phyloP scores from a whole-genome alignment of 345 rosid species.

The Orychophragmus violaceus region DNA sequence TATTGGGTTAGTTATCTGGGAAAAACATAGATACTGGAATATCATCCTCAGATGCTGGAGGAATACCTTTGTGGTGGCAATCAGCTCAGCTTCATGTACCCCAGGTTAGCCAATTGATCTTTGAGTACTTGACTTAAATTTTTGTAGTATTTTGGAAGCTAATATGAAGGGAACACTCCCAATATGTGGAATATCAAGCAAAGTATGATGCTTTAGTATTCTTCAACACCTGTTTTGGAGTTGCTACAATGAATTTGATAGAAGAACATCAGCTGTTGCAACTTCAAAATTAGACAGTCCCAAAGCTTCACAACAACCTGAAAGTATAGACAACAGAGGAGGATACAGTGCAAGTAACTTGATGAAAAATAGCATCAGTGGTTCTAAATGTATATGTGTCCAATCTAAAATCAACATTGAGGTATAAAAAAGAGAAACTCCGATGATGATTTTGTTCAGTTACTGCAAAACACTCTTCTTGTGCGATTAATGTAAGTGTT shows the following conservation, averaged over 20 bases:
- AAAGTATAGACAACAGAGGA: slow-evolving; percentile 34
- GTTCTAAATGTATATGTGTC: slow-evolving; percentile 71
- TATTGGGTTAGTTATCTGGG: slow-evolving; percentile 5
- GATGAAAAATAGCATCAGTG: slow-evolving; percentile 92
- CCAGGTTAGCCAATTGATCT: slow-evolving; percentile 45
- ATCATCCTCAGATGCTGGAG: slow-evolving; percentile 95
- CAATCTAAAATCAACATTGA: slow-evolving; percentile 36
- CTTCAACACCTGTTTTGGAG: not conserved
- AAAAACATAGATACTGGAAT: slow-evolving; percentile 71
- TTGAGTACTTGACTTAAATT: not conserved
- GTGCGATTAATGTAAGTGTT: not conserved
- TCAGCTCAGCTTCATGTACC: slow-evolving; percentile 92
- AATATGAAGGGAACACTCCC: not conserved
- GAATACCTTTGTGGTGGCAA: slow-evolving; percentile 89
- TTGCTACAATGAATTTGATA: not conserved
- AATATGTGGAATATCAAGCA: not conserved
- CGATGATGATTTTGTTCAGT: not conserved
- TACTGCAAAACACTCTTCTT: not conserved
- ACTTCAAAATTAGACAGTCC: slow-evolving; percentile 46
- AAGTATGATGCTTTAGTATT: not conserved
- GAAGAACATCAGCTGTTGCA: slow-evolving; percentile 38
- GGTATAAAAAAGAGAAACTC: slow-evolving; percentile 30
- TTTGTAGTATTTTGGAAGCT: not conserved
- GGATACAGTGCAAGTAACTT: slow-evolving; percentile 58
- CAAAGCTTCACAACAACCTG: slow-evolving; percentile 32